Percentiles rank a stretch among this genome's conserved stretches.
phyloP scores from a whole-genome alignment of 1,284 basidiomycete genomes.

The Puccinia novopanici region DNA sequence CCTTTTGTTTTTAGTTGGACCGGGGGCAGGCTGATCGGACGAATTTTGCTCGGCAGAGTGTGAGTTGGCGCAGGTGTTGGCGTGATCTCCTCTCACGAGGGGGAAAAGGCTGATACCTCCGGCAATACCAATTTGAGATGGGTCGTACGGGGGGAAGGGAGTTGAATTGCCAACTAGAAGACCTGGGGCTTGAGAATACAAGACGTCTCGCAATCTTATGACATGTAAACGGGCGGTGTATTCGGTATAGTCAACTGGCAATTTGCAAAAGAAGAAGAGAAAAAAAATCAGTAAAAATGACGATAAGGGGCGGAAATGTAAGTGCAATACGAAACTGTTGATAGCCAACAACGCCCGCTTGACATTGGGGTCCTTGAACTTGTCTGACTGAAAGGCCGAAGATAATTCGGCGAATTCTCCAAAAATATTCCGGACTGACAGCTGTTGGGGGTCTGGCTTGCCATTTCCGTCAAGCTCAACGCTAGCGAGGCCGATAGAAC shows the following conservation, averaged over 20 bases:
- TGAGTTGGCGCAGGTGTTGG: background rate
- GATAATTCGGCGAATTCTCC: constrained; percentile 48
- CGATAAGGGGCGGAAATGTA: background rate
- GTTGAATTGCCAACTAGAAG: constrained; percentile 52
- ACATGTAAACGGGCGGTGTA: constrained; percentile 54
- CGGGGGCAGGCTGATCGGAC: constrained; percentile 10
- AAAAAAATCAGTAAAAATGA: background rate
- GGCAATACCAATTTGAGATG: constrained; percentile 53
- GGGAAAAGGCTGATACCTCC: constrained; percentile 53
- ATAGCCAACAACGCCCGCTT: constrained; percentile 42
- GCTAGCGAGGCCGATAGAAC: constrained; percentile 55
- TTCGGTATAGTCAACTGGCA: constrained; percentile 53
- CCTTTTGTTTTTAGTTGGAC: constrained; percentile 51
- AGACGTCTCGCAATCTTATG: constrained; percentile 54
- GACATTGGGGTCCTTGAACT: constrained; percentile 38
- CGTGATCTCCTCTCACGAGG: constrained; percentile 49
- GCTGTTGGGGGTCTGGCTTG: constrained; percentile 31
- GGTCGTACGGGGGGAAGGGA: constrained; percentile 53
- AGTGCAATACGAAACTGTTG: constrained; percentile 32
- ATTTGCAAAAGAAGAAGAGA: background rate
- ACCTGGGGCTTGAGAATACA: constrained; percentile 52
- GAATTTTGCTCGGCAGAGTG: constrained; percentile 11
- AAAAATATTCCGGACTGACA: constrained; percentile 16
- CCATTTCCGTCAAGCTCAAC: constrained; percentile 53
- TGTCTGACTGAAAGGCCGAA: constrained; percentile 28